A percentile compares a stretch with the other conserved stretches of the same genome.
Conservation (phyloP, 352 stramenopile species). For the Pseudoperonospora humuli region DNA sequence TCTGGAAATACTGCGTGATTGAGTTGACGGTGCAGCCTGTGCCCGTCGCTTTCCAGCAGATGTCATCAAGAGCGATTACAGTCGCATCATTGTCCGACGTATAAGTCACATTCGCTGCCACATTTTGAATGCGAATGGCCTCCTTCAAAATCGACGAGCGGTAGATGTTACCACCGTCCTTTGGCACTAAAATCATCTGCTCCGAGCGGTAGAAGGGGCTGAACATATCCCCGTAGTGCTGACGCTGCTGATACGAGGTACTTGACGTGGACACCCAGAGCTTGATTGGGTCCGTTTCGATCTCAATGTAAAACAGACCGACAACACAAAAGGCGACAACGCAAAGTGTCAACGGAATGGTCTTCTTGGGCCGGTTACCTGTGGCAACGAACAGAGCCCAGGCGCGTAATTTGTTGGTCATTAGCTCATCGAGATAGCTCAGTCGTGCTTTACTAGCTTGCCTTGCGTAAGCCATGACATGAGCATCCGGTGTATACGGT, state of each 20-base stretch:
- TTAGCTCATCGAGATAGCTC: constrained; percentile 38
- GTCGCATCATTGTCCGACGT: constrained; percentile 15
- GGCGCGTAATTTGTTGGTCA: constrained; percentile 30
- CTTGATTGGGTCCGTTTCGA: constrained; percentile 58
- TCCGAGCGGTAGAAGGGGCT: constrained; percentile 69
- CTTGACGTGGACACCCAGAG: constrained; percentile 56
- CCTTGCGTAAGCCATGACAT: constrained; percentile 18
- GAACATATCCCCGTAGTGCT: constrained; percentile 56
- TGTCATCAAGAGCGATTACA: constrained; percentile 34
- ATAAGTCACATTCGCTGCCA: constrained; percentile 33
- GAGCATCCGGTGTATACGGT: constrained; percentile 15
- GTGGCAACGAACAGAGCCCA: constrained; percentile 39
- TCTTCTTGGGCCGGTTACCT: constrained; percentile 29
- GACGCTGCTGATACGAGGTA: constrained; percentile 43
- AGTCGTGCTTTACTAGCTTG: constrained; percentile 16
- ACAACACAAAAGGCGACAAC: constrained; percentile 29
- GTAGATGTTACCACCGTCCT: constrained; percentile 50
- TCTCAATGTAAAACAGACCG: constrained; percentile 37
- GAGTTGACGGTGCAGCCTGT: constrained; percentile 48
- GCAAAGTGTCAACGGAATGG: constrained; percentile 31
- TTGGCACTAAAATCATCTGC: constrained; percentile 56
- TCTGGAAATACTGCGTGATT: constrained; percentile 64
- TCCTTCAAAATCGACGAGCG: constrained; percentile 44
- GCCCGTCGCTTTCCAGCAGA: constrained; percentile 63
- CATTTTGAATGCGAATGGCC: constrained; percentile 40